A percentile compares a stretch with the other conserved stretches of the same genome.
phyloP scores from a whole-genome alignment of 2,329 filamentous ascomycete species.

The Neofusicoccum laricinum region DNA sequence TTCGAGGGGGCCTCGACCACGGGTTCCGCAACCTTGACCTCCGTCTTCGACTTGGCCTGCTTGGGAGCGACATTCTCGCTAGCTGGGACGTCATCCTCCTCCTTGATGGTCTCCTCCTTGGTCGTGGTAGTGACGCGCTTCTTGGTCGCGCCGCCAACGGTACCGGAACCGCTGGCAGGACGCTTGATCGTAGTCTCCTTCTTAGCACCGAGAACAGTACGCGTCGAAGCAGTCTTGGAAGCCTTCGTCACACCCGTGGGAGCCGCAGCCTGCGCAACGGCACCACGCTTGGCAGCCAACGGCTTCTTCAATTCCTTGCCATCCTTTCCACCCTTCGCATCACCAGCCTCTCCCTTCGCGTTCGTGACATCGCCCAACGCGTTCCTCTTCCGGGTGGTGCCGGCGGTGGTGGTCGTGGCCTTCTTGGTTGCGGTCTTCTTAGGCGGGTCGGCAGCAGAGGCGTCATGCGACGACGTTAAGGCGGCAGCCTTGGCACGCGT shows the following conservation, averaged over 20 bases:
- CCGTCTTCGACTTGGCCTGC: constrained; percentile 24
- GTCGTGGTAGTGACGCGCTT: constrained; percentile 59
- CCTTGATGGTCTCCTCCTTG: constrained; percentile 45
- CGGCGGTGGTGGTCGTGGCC: constrained; percentile 42
- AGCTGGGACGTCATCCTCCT: constrained; percentile 56
- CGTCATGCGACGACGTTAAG: constrained; percentile 49
- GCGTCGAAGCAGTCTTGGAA: constrained; percentile 57
- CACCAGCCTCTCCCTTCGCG: constrained; percentile 45
- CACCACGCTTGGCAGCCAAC: constrained; percentile 54
- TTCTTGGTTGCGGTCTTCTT: constrained; percentile 51
- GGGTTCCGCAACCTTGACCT: constrained; percentile 22
- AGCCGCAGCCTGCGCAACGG: constrained; percentile 75
- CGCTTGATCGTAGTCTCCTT: constrained; percentile 73
- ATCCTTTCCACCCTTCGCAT: constrained; percentile 39
- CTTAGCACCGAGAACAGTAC: constrained; percentile 64
- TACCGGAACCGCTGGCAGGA: constrained; percentile 68
- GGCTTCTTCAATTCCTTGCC: constrained; percentile 71
- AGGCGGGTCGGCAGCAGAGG: constrained; percentile 53
- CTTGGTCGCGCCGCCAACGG: constrained; percentile 63
- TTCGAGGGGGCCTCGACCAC: constrained; percentile 28
- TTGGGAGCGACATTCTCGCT: constrained; percentile 64
- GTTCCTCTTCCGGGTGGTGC: constrained; percentile 65
- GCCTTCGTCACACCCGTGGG: constrained; percentile 79
- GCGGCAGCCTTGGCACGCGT: constrained; percentile 90
- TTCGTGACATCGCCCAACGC: constrained; percentile 96